Percentiles rank a stretch among this genome's conserved stretches.
These are phyloP conservation scores for Edaphochlamys debaryana DNA, from an alignment of 139 green algal species.

Conservation along the genomic window DNA sequence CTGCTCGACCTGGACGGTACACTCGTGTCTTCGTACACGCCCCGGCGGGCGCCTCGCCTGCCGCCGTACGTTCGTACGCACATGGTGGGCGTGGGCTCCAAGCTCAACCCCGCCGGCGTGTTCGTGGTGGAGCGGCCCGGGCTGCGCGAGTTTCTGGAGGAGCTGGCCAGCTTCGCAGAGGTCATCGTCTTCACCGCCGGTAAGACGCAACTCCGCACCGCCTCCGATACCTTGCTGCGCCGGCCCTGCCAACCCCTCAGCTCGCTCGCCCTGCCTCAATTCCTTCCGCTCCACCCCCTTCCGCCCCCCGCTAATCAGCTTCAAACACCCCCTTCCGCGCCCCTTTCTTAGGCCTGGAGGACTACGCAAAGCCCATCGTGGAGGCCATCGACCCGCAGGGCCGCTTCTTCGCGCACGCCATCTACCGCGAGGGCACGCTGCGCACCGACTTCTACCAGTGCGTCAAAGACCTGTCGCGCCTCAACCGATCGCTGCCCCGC, in stretches of 20 bases:
- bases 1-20: conserved; percentile 93
- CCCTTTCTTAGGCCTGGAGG: conserved; percentile 85
- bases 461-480: conserved; percentile 86
- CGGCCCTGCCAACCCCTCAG: no score
- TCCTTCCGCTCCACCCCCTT: background rate
- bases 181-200: conserved; percentile 90
- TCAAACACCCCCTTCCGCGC: no score
- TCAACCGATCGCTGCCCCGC: conserved; percentile 52
- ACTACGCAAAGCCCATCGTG: conserved; percentile 88
- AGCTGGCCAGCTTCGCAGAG: conserved; percentile 69
- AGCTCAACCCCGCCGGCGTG: conserved; percentile 83
- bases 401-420: conserved; percentile 53
- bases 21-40: conserved; percentile 83
- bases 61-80: conserved; percentile 67
- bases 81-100: conserved; percentile 74
- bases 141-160: conserved; percentile 79
- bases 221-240: no score
- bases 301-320: no score
- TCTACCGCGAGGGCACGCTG: conserved; percentile 68
- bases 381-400: conserved; percentile 74
- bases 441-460: conserved; percentile 79
- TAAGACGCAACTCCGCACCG: no score
- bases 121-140: conserved; percentile 89
- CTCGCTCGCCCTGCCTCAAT: background rate
- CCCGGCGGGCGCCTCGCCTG: conserved; percentile 72